Base-by-base conservation (phyloP, 208 protist species). In the Endotrypanum monterogeii region DNA sequence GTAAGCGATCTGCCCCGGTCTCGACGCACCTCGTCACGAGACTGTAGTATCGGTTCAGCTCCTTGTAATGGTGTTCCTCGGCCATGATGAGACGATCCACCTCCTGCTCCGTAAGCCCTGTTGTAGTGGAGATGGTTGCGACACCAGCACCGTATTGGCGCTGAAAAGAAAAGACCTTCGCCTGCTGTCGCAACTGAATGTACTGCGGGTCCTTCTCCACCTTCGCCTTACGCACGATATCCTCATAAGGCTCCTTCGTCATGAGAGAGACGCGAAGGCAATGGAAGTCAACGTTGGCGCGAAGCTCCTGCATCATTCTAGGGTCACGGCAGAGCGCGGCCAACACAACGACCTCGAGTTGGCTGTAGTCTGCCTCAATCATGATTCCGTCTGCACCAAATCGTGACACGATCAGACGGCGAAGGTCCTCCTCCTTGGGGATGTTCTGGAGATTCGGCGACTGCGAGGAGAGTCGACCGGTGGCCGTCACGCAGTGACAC, bases 91-190 rank as follows among this genome's bases (percentile, higher is more conserved):
- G 88, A 46, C 83, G 57, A 48, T 95, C 89, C 56, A 98, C 90
- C 79, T 98, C 91, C 32, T 89, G 67, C 80, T 95, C 89, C 14
- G 88, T 96, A 32, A 98, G 76, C 2, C 94, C 94, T 25, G 94
- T 96, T 7, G 91, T 97, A 14, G 89, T 91, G 2, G 89, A 78
- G 80, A 97, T 95, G 52, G 89, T 94, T 16, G 86, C 44, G 25
- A 93, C 83, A 3, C 91, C 91, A 14, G 94, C 94, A 66, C 94
- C 94, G 80, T 98, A 98, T 80, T 96, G 94, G 25, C 94, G 87
- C 79, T 98, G 94, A 70, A 98, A 98, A 23, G 94, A 96, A 61
- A 98, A 98, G 0, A 92, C 89, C 80, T 98, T 98, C 18, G 94
- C 94, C 82, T 95, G 92, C 85, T 98, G 90, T 4, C 94, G 94